A percentile compares a stretch with the other conserved stretches of the same genome.
Conservation (phyloP, 768 basidiomycete species). For the Termitomyces bulborhizus region DNA sequence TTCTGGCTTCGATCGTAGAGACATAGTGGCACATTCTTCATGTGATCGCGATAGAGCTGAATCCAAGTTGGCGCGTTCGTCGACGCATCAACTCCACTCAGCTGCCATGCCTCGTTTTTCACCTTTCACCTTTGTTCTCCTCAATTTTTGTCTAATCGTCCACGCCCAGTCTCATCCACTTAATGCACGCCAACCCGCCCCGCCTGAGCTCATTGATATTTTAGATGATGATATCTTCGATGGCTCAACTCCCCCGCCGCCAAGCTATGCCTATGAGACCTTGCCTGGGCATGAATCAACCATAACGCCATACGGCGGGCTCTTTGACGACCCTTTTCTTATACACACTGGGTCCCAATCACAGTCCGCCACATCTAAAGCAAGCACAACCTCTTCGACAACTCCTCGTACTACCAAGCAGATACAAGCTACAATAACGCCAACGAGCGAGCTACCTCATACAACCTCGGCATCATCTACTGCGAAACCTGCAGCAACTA, state of each 20-base stretch:
- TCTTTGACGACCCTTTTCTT: not conserved
- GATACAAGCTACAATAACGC: not conserved
- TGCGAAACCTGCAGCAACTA: not conserved
- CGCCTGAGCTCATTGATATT: constrained; percentile 8
- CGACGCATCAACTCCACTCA: not conserved
- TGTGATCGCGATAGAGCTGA: constrained; percentile 9
- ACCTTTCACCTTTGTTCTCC: constrained; percentile 1
- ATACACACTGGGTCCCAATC: constrained; percentile 4
- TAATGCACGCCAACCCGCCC: not conserved
- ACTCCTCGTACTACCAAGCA: not conserved
- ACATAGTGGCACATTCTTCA: constrained; percentile 4
- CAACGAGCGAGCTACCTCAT: constrained; percentile 1
- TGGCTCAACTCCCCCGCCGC: not conserved
- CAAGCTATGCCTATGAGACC: constrained; percentile 5
- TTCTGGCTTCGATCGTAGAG: constrained; percentile 23
- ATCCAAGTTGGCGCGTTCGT: not conserved
- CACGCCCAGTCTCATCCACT: constrained; percentile 13
- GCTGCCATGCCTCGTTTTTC: constrained; percentile 9
- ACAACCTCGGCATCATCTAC: not conserved
- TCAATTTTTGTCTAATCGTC: constrained; percentile 6
- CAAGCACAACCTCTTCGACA: constrained; percentile 1
- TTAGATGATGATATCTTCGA: constrained; percentile 11
- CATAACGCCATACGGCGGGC: constrained; percentile 8
- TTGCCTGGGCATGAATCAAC: not conserved
- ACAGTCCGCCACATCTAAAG: not conserved